Conservation (phyloP, 169 alveolate species). For the Miamiensis avidus region DNA sequence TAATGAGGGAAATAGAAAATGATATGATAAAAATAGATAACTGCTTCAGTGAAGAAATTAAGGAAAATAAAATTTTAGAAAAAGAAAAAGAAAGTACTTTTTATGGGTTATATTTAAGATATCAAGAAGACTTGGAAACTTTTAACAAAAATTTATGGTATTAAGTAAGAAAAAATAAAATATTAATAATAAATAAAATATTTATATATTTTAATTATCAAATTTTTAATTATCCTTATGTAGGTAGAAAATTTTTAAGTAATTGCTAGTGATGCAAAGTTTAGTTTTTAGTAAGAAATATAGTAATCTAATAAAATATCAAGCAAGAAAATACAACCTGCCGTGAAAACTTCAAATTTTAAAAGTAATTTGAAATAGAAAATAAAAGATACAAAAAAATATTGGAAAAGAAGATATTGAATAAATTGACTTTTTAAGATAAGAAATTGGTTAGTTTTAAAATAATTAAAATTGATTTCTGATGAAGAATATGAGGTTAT, state of each 20-base stretch:
- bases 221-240: too few relatives aligned
- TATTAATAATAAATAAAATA: too few relatives aligned
- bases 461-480: not conserved
- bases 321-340: not conserved
- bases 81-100: not conserved
- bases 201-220: too few relatives aligned
- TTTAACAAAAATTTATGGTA: not conserved
- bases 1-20: not conserved
- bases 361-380: not conserved
- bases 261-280: not conserved
- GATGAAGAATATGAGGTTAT: not conserved
- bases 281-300: too few relatives aligned
- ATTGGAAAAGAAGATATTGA: not conserved
- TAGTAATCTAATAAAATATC: not conserved
- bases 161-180: not conserved
- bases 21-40: not conserved
- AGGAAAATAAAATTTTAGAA: not conserved
- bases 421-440: too few relatives aligned
- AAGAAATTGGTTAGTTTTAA: too few relatives aligned
- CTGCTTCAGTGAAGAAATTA: not conserved
- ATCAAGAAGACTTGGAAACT: not conserved
- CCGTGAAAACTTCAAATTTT: not conserved
- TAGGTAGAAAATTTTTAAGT: not conserved
- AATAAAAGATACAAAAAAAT: not conserved
- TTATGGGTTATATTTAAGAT: not conserved